Conservation (phyloP, 2,329 filamentous ascomycete species). For the Beauveria varroae region DNA sequence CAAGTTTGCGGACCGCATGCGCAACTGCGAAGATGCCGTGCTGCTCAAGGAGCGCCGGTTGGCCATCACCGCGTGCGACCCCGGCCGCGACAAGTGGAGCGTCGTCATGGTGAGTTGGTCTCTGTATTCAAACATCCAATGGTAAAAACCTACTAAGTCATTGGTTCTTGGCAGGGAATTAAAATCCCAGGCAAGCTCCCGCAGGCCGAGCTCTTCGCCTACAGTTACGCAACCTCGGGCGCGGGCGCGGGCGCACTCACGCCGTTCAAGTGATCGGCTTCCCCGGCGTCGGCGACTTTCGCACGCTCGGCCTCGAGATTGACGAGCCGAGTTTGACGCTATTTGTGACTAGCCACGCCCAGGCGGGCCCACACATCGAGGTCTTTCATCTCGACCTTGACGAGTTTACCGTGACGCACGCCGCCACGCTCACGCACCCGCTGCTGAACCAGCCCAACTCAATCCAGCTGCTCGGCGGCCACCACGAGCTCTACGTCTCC, state of each 20-base stretch:
- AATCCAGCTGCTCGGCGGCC: constrained; percentile 25
- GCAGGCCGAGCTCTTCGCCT: constrained; percentile 28
- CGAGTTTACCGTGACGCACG: constrained; percentile 25
- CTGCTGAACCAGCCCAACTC: constrained; percentile 33
- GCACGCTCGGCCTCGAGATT: constrained; percentile 32
- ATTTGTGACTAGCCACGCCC: constrained; percentile 30
- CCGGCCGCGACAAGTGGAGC: constrained; percentile 32
- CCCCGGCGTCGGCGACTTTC: constrained; percentile 25
- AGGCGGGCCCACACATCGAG: constrained; percentile 29
- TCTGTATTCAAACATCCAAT: too few relatives aligned
- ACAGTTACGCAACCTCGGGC: constrained; percentile 24
- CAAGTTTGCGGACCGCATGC: constrained; percentile 29
- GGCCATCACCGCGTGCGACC: constrained; percentile 31
- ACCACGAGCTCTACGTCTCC: constrained; percentile 32
- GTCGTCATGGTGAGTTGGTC: constrained; percentile 36
- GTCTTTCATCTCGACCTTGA: constrained; percentile 30
- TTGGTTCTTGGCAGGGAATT: constrained; percentile 18
- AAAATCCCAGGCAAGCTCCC: constrained; percentile 15
- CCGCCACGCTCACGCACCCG: constrained; percentile 29
- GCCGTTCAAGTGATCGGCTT: constrained; percentile 18
- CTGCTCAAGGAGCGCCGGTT: constrained; percentile 27
- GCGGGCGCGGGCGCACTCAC: constrained; percentile 16
- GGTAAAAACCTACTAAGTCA: background rate
- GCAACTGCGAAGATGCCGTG: constrained; percentile 33
- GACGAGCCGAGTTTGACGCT: constrained; percentile 27